Conservation (phyloP, 2,329 filamentous ascomycete species). For the Ceratocystiopsis minuta region DNA sequence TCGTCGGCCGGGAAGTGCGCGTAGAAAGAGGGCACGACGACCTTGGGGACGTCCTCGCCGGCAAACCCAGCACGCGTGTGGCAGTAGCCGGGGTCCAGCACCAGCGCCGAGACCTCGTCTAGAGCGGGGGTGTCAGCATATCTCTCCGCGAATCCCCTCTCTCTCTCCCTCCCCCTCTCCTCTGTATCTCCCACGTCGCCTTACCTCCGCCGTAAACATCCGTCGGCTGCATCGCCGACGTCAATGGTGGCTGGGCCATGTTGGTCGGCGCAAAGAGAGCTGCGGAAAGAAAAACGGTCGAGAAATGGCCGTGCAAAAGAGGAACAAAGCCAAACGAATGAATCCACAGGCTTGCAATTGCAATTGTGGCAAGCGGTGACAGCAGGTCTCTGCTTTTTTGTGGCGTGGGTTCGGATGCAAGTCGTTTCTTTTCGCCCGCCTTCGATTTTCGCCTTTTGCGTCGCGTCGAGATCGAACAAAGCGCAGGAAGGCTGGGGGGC, state of each 20-base stretch:
- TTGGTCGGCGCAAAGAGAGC: constrained; percentile 3
- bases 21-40: constrained; percentile 80
- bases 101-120: constrained; percentile 96
- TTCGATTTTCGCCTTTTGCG: too few species aligned
- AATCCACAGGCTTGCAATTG: too few species aligned
- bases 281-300: too few species aligned
- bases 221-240: constrained; percentile 37
- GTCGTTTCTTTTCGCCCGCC: too few species aligned
- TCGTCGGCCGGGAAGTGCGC: constrained; percentile 31
- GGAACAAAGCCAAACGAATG: too few species aligned
- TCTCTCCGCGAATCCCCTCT: not conserved
- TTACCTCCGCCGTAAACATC: constrained; percentile 47
- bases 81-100: constrained; percentile 88
- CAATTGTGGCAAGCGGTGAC: too few species aligned
- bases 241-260: constrained; percentile 38
- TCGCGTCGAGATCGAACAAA: too few species aligned
- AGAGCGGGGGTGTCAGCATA: constrained; percentile 5
- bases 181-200: constrained; percentile 3
- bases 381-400: too few species aligned
- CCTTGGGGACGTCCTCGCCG: constrained; percentile 93
- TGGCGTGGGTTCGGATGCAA: too few species aligned
- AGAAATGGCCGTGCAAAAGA: too few species aligned
- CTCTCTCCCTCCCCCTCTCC: not conserved
- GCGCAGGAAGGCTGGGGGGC: too few species aligned
- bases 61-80: constrained; percentile 88